Conservation (phyloP, 2,329 filamentous ascomycete genomes). For the Pseudopyricularia cyperi region DNA sequence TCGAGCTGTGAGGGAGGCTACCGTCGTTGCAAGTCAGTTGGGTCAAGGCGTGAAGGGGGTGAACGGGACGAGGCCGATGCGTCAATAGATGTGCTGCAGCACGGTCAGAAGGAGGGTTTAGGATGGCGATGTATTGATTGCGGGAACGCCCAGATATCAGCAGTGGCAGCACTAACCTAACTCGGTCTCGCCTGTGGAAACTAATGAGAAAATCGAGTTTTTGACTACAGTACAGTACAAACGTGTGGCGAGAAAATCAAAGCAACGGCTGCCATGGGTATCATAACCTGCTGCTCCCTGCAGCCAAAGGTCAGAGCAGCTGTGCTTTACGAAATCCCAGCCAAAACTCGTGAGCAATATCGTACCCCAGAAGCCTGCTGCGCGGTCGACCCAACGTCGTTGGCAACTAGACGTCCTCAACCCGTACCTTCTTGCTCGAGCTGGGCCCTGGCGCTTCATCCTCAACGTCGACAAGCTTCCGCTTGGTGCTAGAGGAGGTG, state of each 20-base stretch:
- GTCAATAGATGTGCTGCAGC: neutral
- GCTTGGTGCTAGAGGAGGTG: constrained; percentile 24
- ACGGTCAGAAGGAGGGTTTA: neutral
- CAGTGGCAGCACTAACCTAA: neutral
- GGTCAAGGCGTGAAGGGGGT: constrained; percentile 39
- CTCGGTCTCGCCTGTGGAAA: neutral
- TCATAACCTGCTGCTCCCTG: neutral
- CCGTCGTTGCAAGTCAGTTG: constrained; percentile 54
- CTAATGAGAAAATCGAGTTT: neutral
- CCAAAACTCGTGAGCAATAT: neutral
- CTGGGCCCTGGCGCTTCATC: neutral
- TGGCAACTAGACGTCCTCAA: constrained; percentile 13
- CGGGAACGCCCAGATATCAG: neutral
- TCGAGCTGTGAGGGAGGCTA: constrained; percentile 57
- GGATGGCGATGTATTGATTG: neutral
- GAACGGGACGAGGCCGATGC: constrained; percentile 25
- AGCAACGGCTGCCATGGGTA: neutral
- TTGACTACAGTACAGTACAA: neutral
- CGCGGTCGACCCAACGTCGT: neutral
- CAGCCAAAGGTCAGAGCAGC: neutral
- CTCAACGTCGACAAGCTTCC: constrained; percentile 24
- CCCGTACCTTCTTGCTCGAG: constrained; percentile 31
- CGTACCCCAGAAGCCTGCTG: neutral
- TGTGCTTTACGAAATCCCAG: neutral
- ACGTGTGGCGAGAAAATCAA: neutral